Evolutionary conservation across 1,139 yeast genomes (phyloP).

Genomic region (Insectozyma bohioensis): DNA sequence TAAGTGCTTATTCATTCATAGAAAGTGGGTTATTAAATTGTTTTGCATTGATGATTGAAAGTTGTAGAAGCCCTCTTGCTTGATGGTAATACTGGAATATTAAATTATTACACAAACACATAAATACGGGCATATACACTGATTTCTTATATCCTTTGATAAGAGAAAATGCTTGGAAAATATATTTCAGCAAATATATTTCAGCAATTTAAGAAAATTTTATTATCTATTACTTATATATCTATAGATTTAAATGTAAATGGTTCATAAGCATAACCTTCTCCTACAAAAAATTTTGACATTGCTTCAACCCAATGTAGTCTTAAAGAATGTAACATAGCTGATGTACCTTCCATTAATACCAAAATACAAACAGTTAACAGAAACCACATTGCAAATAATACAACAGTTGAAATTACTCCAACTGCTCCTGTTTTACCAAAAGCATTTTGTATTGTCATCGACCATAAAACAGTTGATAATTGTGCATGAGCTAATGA

Average conservation of each 20-base stretch:
- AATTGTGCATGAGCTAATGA: conserved; percentile 97
- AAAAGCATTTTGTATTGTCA: conserved; percentile 89
- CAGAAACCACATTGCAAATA: conserved; percentile 94
- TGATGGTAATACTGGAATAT: no score
- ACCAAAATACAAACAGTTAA: conserved; percentile 89
- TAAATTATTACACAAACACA: no score
- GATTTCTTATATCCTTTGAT: no score
- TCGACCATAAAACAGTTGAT: conserved; percentile 90
- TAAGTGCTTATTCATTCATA: no score
- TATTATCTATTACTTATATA: no score
- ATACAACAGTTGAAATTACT: conserved; percentile 65
- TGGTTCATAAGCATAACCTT: conserved; percentile 86
- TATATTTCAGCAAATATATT: no score
- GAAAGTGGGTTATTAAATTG: no score
- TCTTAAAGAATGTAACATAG: conserved; percentile 96
- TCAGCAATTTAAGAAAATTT: no score
- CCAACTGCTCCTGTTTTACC: conserved; percentile 65
- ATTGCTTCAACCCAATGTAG: conserved; percentile 99
- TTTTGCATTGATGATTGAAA: no score
- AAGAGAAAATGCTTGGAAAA: no score
- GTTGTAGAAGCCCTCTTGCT: no score
- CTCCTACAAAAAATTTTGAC: conserved; percentile 97
- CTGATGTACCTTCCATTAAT: conserved; percentile 98
- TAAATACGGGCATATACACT: no score
- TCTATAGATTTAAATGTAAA: conserved; percentile 55